Evolutionary conservation across 2,329 filamentous ascomycete genomes (phyloP).

Genomic region (Fusarium sp.): DNA sequence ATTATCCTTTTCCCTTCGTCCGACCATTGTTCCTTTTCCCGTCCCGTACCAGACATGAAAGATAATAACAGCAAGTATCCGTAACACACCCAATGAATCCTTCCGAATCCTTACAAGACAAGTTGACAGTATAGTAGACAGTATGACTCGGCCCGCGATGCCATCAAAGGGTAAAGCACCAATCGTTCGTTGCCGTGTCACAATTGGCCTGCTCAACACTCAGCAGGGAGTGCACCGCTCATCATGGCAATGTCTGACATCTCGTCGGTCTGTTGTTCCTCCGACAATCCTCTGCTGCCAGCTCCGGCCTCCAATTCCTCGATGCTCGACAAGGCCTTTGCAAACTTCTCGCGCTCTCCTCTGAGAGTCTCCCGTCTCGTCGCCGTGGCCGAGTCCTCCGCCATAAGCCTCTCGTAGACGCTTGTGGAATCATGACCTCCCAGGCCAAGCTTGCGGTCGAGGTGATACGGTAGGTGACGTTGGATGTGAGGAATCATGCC

Average conservation of each 20-base stretch:
- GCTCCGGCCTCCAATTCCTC: constrained; percentile 55
- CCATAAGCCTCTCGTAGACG: constrained; percentile 60
- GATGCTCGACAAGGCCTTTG: constrained; percentile 60
- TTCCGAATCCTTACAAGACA: background rate
- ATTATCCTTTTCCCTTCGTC: background rate
- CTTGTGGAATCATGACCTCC: constrained; percentile 42
- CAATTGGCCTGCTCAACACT: constrained; percentile 20
- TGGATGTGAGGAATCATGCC: constrained; percentile 61
- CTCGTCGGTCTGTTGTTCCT: constrained; percentile 30
- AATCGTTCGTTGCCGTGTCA: background rate
- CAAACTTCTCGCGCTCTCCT: constrained; percentile 58
- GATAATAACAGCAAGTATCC: constrained; percentile 6
- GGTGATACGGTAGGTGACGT: constrained; percentile 53
- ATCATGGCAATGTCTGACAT: constrained; percentile 28
- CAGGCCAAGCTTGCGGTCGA: constrained; percentile 59
- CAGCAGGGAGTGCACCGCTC: constrained; percentile 39
- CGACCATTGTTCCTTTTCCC: constrained; percentile 17
- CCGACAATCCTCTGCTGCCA: constrained; percentile 27
- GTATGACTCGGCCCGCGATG: background rate
- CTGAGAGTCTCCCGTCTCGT: constrained; percentile 55
- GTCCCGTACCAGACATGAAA: constrained; percentile 1
- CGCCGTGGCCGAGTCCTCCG: constrained; percentile 60
- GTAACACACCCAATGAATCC: background rate
- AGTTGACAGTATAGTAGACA: background rate
- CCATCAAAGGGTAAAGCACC: background rate